Evolutionary conservation across 371 early-diverging fungal genomes (phyloP), one percentile per base, ranked within the genome.

Genomic region (Mucor ambiguus): DNA sequence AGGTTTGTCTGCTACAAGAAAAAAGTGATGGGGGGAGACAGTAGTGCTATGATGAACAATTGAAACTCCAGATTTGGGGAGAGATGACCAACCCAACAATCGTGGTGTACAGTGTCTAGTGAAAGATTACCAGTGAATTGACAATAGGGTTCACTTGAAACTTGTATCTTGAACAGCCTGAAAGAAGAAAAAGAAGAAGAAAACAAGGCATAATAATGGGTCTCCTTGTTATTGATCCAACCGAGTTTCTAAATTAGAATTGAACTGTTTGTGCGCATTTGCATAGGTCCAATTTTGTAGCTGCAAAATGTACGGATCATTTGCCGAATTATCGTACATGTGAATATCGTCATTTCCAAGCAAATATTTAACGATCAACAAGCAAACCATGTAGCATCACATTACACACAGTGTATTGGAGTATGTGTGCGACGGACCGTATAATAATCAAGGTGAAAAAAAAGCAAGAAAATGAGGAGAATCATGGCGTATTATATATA

Each of bases 241-340:
- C 56, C 56, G 56, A 56, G 56, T 56, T 56, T 56, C 33, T 32
- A 56, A 56, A 32, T 56, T 29, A n/a, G 49, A 49, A 49, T 28
- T 56, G 33, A 56, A 56, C 56, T 56, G 56, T 56, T 56, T 56
- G 56, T 56, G 56, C 56, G 56, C 56, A 56, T 29, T 32, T 56
- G 56, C 56, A 56, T 56, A 56, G 30, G 33, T 56, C 56, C 56
- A 33, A 56, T 56, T 56, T 56, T 56, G 29, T 56, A 32, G 14
- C 32, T 32, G 5, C 4, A 16, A 41, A 41, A 12, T 33, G 22
- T 28, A 49, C 49, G 49, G 49, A 49, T 49, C 49, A 49, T 49
- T 49, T 49, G 49, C 49, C 49, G 49, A 49, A 49, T 49, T 49
- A 49, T 49, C 24, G 49, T 49, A 49, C 49, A 49, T 49, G 24